phyloP scores from a whole-genome alignment of 495 filamentous ascomycete species.

The Neurospora cerealis region DNA sequence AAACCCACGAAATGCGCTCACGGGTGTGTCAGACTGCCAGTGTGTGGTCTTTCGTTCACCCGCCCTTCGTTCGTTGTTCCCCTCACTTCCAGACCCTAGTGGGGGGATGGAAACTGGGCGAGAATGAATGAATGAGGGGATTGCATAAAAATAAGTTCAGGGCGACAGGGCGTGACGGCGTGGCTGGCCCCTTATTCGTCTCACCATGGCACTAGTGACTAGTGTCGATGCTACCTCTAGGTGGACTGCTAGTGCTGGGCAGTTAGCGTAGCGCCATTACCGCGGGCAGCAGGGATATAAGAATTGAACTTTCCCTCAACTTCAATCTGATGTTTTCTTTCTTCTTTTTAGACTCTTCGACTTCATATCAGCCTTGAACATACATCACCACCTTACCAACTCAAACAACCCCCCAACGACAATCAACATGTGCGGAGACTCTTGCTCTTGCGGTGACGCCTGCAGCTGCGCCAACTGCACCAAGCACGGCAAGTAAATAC shows the following conservation, averaged over 20 bases:
- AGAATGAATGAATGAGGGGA: background rate
- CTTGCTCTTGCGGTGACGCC: constrained; percentile 14
- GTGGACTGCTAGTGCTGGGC: background rate
- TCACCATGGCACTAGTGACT: background rate
- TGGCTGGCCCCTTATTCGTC: background rate
- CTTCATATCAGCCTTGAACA: background rate
- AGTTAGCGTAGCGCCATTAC: background rate
- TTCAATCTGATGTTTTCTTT: background rate
- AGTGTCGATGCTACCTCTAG: background rate
- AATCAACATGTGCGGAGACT: constrained; percentile 16
- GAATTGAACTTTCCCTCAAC: background rate
- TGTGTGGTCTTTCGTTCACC: background rate
- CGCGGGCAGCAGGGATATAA: background rate
- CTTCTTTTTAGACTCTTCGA: background rate
- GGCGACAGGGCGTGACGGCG: background rate
- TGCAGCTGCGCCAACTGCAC: constrained; percentile 17
- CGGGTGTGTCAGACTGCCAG: background rate
- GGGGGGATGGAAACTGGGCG: background rate
- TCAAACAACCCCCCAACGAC: background rate
- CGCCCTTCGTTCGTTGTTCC: background rate
- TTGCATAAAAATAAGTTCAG: background rate
- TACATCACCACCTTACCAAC: background rate
- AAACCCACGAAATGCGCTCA: background rate
- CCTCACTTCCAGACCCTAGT: background rate
- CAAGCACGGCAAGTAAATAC: constrained; percentile 11